Base-by-base conservation (phyloP, 2,329 filamentous ascomycete genomes). In the Pseudohalonectria lignicola region DNA sequence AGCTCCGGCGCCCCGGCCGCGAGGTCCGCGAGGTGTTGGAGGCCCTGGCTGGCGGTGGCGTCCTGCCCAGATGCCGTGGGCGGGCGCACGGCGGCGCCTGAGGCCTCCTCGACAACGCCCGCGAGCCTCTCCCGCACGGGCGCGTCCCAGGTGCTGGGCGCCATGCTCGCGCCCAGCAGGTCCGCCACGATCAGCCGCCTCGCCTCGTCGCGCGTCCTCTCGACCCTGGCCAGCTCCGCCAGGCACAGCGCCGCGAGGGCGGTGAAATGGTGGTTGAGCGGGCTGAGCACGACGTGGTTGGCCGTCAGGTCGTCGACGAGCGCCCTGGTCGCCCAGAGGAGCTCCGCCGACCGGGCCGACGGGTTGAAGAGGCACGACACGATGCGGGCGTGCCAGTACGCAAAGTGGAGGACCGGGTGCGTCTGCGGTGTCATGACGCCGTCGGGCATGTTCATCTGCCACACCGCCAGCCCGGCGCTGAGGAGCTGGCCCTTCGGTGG, bases 381-480 rank as follows among this genome's bases (percentile, higher is more conserved):
- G 8, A 85, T 64, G 43, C 77, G 74, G 46, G 74, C 69, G 53
- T 85, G 79, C 72, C 81, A 83, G 56, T 82, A 85, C 15, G 72
- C 72, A 18, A 86, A 64, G 47, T 82, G 74, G 2, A 85, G 64
- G 23, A 80, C 52, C 4, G 74, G 73, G 35, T 70, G 63, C 3
- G 63, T 59, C 0, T 58, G 51, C 4, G 68, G 66, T 17, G 74
- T 73, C 19, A 79, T 38, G 26, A 78, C 61, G 31, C 67, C 65
- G 11, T 64, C 59, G 4, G 80, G 76, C 2, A 85, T 64, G 39
- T 74, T 67, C 53, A 82, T 76, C 7, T 76, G 70, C 53, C 80
- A 82, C 41, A 78, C 66, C 49, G 85, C 79, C 31, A 79, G 63
- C 43, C 74, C 67, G n/a, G 69, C 62, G 42, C 69, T 65, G 34